These are phyloP conservation scores for Colletotrichum gigasporum DNA, from an alignment of 2,329 filamentous ascomycete species.

Conservation along the genomic window DNA sequence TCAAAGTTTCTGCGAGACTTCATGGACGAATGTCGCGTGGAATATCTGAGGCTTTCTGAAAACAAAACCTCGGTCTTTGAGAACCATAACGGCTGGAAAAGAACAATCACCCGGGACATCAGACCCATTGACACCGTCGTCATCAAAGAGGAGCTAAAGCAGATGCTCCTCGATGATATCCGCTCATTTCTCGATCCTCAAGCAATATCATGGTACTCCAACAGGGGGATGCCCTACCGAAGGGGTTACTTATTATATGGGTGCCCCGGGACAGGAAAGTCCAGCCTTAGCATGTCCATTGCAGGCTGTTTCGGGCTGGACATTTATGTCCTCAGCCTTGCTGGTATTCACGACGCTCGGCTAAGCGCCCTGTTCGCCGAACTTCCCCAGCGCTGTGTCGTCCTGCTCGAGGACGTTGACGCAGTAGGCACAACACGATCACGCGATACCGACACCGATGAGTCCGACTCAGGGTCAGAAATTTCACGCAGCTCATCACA, in stretches of 20 bases:
- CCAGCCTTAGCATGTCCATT: conserved; percentile 46
- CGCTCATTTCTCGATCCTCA: conserved; percentile 44
- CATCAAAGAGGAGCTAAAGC: neutral
- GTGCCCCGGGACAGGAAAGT: conserved; percentile 50
- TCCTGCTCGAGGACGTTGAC: conserved; percentile 52
- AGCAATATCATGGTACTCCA: conserved; percentile 42
- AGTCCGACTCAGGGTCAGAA: neutral
- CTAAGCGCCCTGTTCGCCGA: conserved; percentile 42
- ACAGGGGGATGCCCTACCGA: conserved; percentile 40
- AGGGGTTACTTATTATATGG: conserved; percentile 51
- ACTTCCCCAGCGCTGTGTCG: conserved; percentile 46
- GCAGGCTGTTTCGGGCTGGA: conserved; percentile 45
- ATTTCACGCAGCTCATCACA: neutral
- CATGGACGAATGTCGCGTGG: conserved; percentile 38
- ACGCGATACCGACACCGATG: neutral
- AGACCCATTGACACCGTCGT: neutral
- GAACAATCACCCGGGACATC: neutral
- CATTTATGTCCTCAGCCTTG: conserved; percentile 47
- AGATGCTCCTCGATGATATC: neutral
- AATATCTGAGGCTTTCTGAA: conserved; percentile 41
- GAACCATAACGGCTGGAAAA: conserved; percentile 32
- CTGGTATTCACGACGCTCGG: conserved; percentile 39
- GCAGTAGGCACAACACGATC: conserved; percentile 32
- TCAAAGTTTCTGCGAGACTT: conserved; percentile 38
- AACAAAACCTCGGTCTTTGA: conserved; percentile 42